These are phyloP conservation scores for Zoysia matrella DNA, from an alignment of 202 grass and related monocot species.

Conservation along the genomic window DNA sequence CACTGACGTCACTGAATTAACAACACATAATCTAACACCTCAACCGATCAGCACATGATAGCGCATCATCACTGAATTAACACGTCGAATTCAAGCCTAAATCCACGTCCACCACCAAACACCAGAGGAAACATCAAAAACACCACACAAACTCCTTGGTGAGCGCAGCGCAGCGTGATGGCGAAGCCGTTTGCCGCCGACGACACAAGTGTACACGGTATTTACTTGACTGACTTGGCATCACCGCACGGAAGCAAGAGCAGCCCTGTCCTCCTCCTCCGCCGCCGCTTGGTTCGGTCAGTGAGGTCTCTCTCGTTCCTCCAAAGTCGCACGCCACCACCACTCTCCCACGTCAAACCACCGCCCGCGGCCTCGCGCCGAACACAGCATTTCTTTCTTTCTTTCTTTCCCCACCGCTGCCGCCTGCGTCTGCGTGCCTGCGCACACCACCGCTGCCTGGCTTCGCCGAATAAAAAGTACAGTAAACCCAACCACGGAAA, in stretches of 20 bases:
- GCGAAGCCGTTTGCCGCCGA: neutral
- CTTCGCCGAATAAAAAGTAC: neutral
- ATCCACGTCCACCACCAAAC: neutral
- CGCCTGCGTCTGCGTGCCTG: neutral
- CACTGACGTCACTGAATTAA: too few species aligned
- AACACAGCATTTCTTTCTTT: neutral
- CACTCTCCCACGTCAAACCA: neutral
- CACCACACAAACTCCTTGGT: neutral
- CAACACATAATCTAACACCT: neutral
- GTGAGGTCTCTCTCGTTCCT: neutral
- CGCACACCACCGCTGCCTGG: neutral
- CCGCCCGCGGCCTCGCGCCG: neutral
- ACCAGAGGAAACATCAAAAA: neutral
- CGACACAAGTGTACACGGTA: neutral
- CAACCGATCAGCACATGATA: neutral
- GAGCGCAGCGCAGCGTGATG: neutral
- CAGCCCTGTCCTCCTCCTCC: neutral
- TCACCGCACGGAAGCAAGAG: neutral
- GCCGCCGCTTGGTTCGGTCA: too few species aligned
- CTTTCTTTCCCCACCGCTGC: neutral
- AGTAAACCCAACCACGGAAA: neutral
- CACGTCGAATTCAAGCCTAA: neutral
- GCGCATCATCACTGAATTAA: neutral
- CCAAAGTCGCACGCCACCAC: conserved; percentile 36
- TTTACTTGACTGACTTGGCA: neutral